phyloP scores from a whole-genome alignment of 352 stramenopile genomes.

The Pythium aphanidermatum region DNA sequence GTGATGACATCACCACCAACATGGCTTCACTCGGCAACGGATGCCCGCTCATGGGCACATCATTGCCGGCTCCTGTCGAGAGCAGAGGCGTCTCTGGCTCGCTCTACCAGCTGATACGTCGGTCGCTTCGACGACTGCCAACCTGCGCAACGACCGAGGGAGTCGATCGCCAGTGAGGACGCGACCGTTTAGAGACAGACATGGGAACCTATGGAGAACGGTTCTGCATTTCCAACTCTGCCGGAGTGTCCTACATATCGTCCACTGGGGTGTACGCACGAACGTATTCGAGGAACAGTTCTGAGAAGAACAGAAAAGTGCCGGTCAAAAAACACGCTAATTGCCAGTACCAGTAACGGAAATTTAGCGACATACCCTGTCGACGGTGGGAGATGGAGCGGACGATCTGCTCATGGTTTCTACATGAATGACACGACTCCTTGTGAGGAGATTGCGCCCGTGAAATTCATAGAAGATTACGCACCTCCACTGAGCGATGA shows the following conservation, averaged over 20 bases:
- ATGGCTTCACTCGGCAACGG: slow-evolving; percentile 18
- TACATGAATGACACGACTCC: slow-evolving; percentile 15
- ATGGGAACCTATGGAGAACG: no score
- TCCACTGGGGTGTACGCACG: slow-evolving; percentile 35
- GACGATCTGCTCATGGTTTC: slow-evolving; percentile 33
- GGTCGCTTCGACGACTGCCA: no score
- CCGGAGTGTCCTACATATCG: no score
- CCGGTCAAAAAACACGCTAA: not conserved
- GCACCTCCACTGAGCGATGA: slow-evolving; percentile 36
- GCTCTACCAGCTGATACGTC: no score
- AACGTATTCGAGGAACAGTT: slow-evolving; percentile 41
- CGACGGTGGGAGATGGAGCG: slow-evolving; percentile 25
- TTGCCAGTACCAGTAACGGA: not conserved
- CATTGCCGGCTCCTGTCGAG: no score
- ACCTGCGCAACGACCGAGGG: no score
- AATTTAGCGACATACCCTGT: slow-evolving; percentile 22
- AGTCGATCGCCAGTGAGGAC: no score
- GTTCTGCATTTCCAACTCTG: no score
- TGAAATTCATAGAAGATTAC: not conserved
- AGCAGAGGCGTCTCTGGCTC: no score
- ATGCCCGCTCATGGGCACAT: no score
- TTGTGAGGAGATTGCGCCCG: no score
- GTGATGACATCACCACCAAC: slow-evolving; percentile 13
- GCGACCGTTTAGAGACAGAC: no score
- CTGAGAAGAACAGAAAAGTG: slow-evolving; percentile 9